Evolutionary conservation across 75 land plant genomes (phyloP), one percentile per base, ranked within the genome.

Genomic region (Ceratopteris richardii): DNA sequence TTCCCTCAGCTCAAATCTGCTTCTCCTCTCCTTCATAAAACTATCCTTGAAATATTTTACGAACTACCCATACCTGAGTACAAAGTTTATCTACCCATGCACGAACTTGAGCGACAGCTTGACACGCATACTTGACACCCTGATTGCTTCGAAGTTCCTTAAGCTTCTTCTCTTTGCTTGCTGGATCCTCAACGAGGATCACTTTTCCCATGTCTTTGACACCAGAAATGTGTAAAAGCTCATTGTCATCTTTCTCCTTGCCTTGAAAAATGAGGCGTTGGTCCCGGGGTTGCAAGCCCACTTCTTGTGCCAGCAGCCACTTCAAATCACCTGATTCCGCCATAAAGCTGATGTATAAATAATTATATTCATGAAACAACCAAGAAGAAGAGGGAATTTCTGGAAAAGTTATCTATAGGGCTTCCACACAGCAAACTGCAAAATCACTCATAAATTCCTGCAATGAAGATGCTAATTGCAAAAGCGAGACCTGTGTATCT

Each of bases 311-410:
- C 51, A 91, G 59, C 81, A 79, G 22, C 65, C 82, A 88, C 85
- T 91, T 91, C 86, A 91, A 69, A 50, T 91, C 97, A 62, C 93
- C 96, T 90, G 86, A n/a, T n/a, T n/a, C n/a, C n/a, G n/a, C n/a
- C n/a, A n/a, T n/a, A n/a, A n/a, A n/a, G n/a, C n/a, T n/a, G n/a
- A n/a, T n/a, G n/a, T n/a, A n/a, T n/a, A n/a, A n/a, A n/a, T n/a
- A n/a, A n/a, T n/a, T n/a, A n/a, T n/a, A n/a, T n/a, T n/a, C n/a
- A n/a, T n/a, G n/a, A n/a, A n/a, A n/a, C n/a, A n/a, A n/a, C n/a
- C n/a, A n/a, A n/a, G n/a, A n/a, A n/a, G n/a, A n/a, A n/a, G n/a
- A n/a, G n/a, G n/a, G n/a, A n/a, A n/a, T n/a, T n/a, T n/a, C n/a
- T n/a, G n/a, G n/a, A n/a, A n/a, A n/a, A n/a, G n/a, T n/a, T n/a